A percentile compares a stretch with the other conserved stretches of the same genome.
Conservation (phyloP, 352 stramenopile genomes). For the Globisporangium cystogenes region DNA sequence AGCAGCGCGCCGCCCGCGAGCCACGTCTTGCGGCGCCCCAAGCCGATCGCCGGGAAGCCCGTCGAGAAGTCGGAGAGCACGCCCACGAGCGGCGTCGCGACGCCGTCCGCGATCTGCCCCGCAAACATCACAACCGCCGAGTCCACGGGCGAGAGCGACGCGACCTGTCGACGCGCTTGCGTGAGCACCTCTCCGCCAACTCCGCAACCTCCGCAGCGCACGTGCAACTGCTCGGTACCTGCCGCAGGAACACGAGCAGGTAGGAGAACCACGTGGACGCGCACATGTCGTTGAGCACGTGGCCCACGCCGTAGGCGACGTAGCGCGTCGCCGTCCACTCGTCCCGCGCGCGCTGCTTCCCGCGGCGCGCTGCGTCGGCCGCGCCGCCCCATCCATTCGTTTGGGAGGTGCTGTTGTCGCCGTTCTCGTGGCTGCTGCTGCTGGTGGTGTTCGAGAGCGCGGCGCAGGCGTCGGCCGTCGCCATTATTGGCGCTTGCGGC, state of each 20-base stretch:
- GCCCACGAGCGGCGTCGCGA: constrained; percentile 75
- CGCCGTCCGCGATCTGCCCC: constrained; percentile 74
- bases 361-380: constrained; percentile 2
- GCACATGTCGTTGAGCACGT: constrained; percentile 88
- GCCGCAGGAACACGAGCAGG: constrained; percentile 73
- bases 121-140: constrained; percentile 85
- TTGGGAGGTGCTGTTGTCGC: not conserved
- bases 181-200: no score
- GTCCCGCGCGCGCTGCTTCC: constrained; percentile 2
- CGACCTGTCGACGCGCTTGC: constrained; percentile 19
- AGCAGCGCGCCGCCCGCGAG: constrained; percentile 58
- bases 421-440: not conserved
- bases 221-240: constrained; percentile 12
- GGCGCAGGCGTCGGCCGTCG: constrained; percentile 13
- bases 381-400: not conserved
- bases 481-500: not conserved
- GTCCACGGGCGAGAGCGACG: constrained; percentile 61
- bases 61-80: constrained; percentile 67
- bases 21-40: constrained; percentile 77
- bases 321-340: constrained; percentile 58
- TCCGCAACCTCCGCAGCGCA: not conserved
- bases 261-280: constrained; percentile 87
- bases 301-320: constrained; percentile 73
- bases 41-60: constrained; percentile 53
- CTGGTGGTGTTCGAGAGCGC: constrained; percentile 8